Base-by-base conservation (phyloP, 805 yeast genomes). In the Candida koratica region DNA sequence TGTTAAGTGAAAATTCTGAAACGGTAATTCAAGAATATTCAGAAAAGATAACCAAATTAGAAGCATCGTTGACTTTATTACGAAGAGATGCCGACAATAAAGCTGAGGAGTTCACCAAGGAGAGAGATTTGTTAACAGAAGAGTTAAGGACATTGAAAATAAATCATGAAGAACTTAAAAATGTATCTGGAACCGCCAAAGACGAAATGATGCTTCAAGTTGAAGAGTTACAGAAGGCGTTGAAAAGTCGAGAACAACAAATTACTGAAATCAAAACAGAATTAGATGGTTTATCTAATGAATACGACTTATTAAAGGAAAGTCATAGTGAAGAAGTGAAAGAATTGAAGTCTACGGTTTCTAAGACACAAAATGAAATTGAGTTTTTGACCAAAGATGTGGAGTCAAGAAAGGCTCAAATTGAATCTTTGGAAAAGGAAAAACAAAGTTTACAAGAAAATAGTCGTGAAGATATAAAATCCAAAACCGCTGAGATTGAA, bases 1-100 rank as follows among this genome's bases (percentile, higher is more conserved):
- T 70, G 46, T 49, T 73, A 9, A 66, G 66, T 36, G 71, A 72
- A 36, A 70, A 60, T 32, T 75, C 82, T 0, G 77, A 72, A 38
- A 61, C 74, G 0, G 58, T 70, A 0, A 59, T 73, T 0, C 63
- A 69, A 43, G 76, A 73, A 37, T 75, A 73, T 43, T 59, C 70
- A 8, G 70, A 66, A 19, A 71, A 67, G 45, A 64, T 75, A 6
- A 56, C 61, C 11, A 46, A 42, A 6, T 47, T 77, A 11, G 81
- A 77, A 41, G 64, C 55, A 5, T 48, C 54, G 4, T 23, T 57
- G 4, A 6, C 38, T 4, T 27, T 37, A 1, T 33, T 48, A 2
- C 49, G 52, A 25, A 35, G 32, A 8, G 39, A 32, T 4, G 49
- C 43, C 37, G 42, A 45, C 11, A 19, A 12, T 4, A 30, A 32